These are phyloP conservation scores for Anthostomella pinea DNA, from an alignment of 2,329 filamentous ascomycete species.

Conservation along the genomic window DNA sequence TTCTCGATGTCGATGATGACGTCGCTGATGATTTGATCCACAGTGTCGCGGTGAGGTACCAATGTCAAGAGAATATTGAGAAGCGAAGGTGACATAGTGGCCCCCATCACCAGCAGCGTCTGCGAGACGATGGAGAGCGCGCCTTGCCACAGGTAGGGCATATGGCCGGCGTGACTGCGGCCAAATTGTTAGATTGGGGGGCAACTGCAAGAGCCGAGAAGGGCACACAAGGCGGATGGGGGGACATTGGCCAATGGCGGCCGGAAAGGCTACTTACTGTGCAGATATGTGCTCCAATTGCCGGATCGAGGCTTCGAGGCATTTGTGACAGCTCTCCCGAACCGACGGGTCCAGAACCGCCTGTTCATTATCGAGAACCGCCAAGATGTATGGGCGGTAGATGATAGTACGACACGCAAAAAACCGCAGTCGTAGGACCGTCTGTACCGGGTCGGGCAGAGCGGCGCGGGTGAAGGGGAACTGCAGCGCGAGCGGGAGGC, in stretches of 20 bases:
- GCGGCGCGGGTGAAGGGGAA: slow-evolving; percentile 70
- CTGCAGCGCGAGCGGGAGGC: slow-evolving; percentile 69
- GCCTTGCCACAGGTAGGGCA: slow-evolving; percentile 84
- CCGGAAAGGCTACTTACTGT: slow-evolving; percentile 54
- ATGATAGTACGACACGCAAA: slow-evolving; percentile 86
- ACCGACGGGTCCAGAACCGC: slow-evolving; percentile 69
- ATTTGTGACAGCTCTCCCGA: slow-evolving; percentile 76
- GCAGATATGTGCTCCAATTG: slow-evolving; percentile 77
- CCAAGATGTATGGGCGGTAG: slow-evolving; percentile 78
- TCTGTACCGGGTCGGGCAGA: slow-evolving; percentile 72
- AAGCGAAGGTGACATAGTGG: slow-evolving; percentile 74
- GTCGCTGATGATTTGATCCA: slow-evolving; percentile 75
- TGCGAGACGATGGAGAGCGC: slow-evolving; percentile 81
- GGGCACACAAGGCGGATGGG: slow-evolving; percentile 17
- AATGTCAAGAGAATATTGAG: slow-evolving; percentile 60
- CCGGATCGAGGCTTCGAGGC: slow-evolving; percentile 74
- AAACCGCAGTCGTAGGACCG: slow-evolving; percentile 74
- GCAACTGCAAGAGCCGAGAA: slow-evolving; percentile 19
- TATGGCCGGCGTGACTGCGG: slow-evolving; percentile 71
- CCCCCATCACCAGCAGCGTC: slow-evolving; percentile 78
- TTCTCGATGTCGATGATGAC: slow-evolving; percentile 74
- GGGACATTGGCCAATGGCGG: slow-evolving; percentile 14
- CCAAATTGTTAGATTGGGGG: slow-evolving; percentile 37
- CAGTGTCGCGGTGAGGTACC: slow-evolving; percentile 55
- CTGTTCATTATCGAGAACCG: slow-evolving; percentile 74